phyloP scores from a whole-genome alignment of 257 asterid genomes.

The Primulina tabacum region DNA sequence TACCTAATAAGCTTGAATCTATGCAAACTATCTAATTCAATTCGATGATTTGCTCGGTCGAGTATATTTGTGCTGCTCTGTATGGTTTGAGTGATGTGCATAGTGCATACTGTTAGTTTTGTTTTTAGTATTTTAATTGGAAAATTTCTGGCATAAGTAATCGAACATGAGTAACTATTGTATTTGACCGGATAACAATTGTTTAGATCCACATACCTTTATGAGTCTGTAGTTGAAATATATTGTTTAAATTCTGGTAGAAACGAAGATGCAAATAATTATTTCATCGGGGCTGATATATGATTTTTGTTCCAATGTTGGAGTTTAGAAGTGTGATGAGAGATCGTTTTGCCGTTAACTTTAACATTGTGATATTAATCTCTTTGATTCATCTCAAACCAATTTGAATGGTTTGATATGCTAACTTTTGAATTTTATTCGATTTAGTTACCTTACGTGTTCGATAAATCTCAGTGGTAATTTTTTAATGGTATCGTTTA shows the following conservation, averaged over 20 bases:
- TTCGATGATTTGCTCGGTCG: too few species aligned
- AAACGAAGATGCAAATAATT: neutral
- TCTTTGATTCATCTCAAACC: neutral
- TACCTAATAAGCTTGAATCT: neutral
- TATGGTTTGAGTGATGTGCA: neutral
- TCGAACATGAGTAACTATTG: too few species aligned
- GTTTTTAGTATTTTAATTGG: neutral
- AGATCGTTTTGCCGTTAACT: neutral
- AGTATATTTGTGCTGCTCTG: neutral
- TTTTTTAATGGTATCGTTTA: slow-evolving; percentile 21
- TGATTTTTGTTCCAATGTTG: neutral
- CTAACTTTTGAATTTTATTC: neutral
- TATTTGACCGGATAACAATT: neutral
- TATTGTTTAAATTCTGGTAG: neutral
- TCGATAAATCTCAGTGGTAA: neutral
- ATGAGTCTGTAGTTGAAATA: neutral
- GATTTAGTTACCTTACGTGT: slow-evolving; percentile 4
- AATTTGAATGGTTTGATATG: neutral
- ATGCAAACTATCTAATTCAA: too few species aligned
- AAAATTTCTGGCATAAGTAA: neutral
- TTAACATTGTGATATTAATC: neutral
- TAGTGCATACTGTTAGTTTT: neutral
- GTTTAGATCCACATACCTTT: neutral
- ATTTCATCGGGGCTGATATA: neutral
- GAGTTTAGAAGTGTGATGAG: neutral